Evolutionary conservation across 2,329 filamentous ascomycete species (phyloP), one percentile per base, ranked within the genome.

Genomic region (Delphinella strobiligena): DNA sequence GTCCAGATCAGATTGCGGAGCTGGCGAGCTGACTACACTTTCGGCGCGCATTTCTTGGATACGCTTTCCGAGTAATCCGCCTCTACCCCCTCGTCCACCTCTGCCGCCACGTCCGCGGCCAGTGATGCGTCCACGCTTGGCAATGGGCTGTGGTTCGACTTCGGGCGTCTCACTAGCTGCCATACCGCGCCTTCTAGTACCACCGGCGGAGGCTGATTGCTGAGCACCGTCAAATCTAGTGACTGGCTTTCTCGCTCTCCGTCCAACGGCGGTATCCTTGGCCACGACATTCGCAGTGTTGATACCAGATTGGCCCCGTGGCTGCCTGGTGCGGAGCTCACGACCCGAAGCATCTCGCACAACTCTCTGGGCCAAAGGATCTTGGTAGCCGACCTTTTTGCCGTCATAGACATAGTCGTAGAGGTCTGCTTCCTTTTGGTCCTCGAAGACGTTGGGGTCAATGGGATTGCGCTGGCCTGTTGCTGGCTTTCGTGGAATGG

Each of bases 381-480:
- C 69, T 47, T 77, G 74, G 38, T 58, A 61, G n/a, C 67, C 67
- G 33, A 60, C 49, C 42, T 65, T 67, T 48, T 70, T 70, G 0
- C 68, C 55, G 45, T 74, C 71, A 51, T 72, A 72, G 24, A 63
- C 65, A 52, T 77, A 78, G 40, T 72, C 71, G 50, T 78, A 79
- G 0, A 79, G 57, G 42, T 69, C 67, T 1, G 74, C 67, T 56
- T 78, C 74, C 47, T 76, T 76, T 54, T 69, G 69, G 47, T 75
- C 74, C 49, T 76, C 73, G 44, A 66, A 76, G 2, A 72, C 52
- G n/a, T 60, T 55, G 4, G 59, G 56, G 10, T 63, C 58, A 18
- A 67, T 50, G 9, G 71, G 67, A 15, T 61, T 53, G 15, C 66
- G 60, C 10, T 64, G 66, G 15, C 67, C 67, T 41, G 65, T 66